phyloP scores from a whole-genome alignment of 768 basidiomycete species.

The Tricholoma bakamatsutake region DNA sequence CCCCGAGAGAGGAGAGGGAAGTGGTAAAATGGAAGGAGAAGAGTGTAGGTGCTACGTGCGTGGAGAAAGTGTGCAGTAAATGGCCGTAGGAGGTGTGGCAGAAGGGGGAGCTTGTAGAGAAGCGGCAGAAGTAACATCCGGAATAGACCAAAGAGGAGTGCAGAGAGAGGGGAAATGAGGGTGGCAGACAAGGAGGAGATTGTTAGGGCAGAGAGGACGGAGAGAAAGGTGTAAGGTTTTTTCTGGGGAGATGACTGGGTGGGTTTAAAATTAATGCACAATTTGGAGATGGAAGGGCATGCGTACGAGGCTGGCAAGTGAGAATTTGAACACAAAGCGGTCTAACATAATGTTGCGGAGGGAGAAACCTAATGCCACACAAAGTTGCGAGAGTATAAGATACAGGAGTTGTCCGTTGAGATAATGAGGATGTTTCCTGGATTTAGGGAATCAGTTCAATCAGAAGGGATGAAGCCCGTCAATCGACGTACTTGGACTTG shows the following conservation, averaged over 20 bases:
- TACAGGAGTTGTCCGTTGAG: slow-evolving; percentile 66
- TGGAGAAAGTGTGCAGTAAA: slow-evolving; percentile 57
- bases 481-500: slow-evolving; percentile 47
- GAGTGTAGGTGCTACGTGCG: slow-evolving; percentile 43
- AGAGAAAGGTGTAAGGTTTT: slow-evolving; percentile 8
- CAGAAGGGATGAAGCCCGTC: not conserved
- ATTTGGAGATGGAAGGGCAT: not conserved
- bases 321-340: slow-evolving; percentile 37
- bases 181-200: slow-evolving; percentile 37
- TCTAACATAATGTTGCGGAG: slow-evolving; percentile 60
- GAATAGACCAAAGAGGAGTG: slow-evolving; percentile 38
- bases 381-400: slow-evolving; percentile 46
- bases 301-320: slow-evolving; percentile 27
- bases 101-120: slow-evolving; percentile 47
- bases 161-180: slow-evolving; percentile 31
- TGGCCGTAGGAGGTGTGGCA: slow-evolving; percentile 47
- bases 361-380: slow-evolving; percentile 39
- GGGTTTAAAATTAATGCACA: slow-evolving; percentile 11
- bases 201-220: slow-evolving; percentile 26
- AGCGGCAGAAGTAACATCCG: slow-evolving; percentile 44
- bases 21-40: slow-evolving; percentile 44
- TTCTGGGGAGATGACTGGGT: slow-evolving; percentile 1
- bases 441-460: not conserved
- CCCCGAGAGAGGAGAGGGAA: slow-evolving; percentile 38
- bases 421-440: slow-evolving; percentile 69